Evolutionary conservation across 345 rosid genomes (phyloP), one percentile per base, ranked within the genome.

Genomic region (Dipteronia dyeriana): DNA sequence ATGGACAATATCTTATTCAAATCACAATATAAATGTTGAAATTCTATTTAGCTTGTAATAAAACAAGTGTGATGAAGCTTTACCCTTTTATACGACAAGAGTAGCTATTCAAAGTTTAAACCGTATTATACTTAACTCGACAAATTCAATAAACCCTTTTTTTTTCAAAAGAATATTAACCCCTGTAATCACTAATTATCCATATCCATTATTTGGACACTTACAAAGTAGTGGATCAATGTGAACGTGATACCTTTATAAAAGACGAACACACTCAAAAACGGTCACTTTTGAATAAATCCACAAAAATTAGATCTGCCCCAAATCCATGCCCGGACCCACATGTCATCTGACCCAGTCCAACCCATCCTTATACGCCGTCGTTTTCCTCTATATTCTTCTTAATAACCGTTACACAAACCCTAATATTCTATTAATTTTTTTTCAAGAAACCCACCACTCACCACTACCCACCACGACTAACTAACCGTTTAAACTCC

Each of bases 401-500:
- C 25, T 3, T 23, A 25, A 60, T 83, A 79, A 85, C 88, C 88
- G 89, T 86, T 88, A 39, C 9, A 64, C 41, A 20, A 38, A 34
- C 31, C 74, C 62, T n/a, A 41, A 8, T 47, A 51, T 1, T 59
- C 63, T 7, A n/a, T 17, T 57, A 5, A 7, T 57, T 20, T 59
- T 59, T 56, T 9, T 41, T 41, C 45, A 41, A 41, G 38, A 41
- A 6, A 41, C 61, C 61, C 61, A 56, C 61, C 61, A 56, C 23
- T 34, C 61, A 56, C 61, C 22, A 56, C 22, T 29, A 67, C 73
- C 84, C 85, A 10, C 49, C 49, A 45, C 83, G 83, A 51, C 84
- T 80, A 79, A 79, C 73, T 61, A 85, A 84, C 86, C 88, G 94
- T 85, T 85, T 81, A 78, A 82, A 82, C 85, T 75, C 79, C 86